Conservation (phyloP, 2,329 filamentous ascomycete species). For the Cladosporium sp. region DNA sequence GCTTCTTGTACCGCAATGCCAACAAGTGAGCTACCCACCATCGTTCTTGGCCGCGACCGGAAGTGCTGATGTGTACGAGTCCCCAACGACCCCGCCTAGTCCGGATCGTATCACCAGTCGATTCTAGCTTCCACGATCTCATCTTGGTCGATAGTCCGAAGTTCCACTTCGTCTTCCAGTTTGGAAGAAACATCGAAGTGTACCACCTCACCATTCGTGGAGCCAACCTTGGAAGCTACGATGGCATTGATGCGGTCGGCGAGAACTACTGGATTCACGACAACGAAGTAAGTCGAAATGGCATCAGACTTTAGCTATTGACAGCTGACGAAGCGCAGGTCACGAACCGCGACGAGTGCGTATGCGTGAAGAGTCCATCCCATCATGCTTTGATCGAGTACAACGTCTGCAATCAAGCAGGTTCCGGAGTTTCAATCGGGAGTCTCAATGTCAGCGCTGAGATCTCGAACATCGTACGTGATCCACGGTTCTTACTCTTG, state of each 20-base stretch:
- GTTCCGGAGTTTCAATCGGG: background rate
- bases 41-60: background rate
- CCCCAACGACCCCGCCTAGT: background rate
- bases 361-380: background rate
- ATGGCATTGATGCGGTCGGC: background rate
- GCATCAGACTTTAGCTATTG: background rate
- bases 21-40: background rate
- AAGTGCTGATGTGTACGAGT: background rate
- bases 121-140: background rate
- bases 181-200: background rate
- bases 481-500: too few species aligned
- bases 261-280: slow-evolving; percentile 4
- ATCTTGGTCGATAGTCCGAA: background rate
- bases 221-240: background rate
- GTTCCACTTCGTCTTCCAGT: slow-evolving; percentile 2
- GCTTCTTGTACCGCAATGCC: background rate
- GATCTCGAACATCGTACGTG: background rate
- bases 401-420: background rate
- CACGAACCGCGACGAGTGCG: background rate
- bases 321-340: background rate
- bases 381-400: background rate
- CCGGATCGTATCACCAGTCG: background rate
- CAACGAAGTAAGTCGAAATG: background rate
- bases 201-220: slow-evolving; percentile 1
- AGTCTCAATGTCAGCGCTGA: slow-evolving; percentile 4